Evolutionary conservation across 1,139 yeast species (phyloP).

Genomic region (Candida mesenterica): DNA sequence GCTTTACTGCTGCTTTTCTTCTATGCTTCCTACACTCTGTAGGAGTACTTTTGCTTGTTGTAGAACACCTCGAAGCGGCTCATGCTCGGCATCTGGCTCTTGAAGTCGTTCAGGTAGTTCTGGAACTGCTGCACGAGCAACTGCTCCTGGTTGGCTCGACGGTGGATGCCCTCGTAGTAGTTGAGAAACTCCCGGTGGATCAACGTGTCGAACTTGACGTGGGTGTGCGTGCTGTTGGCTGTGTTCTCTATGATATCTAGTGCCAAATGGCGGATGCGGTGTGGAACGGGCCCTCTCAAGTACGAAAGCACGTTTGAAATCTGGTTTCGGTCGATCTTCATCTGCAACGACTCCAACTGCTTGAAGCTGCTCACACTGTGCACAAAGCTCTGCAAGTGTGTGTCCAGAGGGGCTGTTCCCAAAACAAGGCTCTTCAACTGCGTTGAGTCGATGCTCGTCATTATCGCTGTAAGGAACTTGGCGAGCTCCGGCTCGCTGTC

Average conservation of each 20-base stretch:
- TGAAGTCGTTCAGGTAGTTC: conserved; percentile 12
- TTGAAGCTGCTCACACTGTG: neutral
- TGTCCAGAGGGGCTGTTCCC: neutral
- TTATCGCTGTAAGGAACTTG: conserved; percentile 3
- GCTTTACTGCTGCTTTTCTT: neutral
- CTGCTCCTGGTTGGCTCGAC: neutral
- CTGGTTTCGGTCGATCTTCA: conserved; percentile 4
- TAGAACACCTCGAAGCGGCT: conserved; percentile 6
- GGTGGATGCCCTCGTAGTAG: conserved; percentile 9
- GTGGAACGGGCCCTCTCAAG: conserved; percentile 1
- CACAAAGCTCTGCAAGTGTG: neutral
- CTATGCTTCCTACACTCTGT: neutral
- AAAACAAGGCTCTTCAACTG: conserved; percentile 1
- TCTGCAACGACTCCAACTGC: conserved; percentile 1
- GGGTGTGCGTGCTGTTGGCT: conserved; percentile 1
- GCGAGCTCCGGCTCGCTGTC: conserved; percentile 4
- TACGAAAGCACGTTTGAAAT: conserved; percentile 2
- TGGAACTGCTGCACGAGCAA: conserved; percentile 9
- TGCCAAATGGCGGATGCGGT: conserved; percentile 1
- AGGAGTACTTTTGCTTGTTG: conserved; percentile 3
- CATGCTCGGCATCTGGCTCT: conserved; percentile 2
- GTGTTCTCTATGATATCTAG: conserved; percentile 2
- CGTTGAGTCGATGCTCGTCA: conserved; percentile 1
- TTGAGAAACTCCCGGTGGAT: conserved; percentile 9
- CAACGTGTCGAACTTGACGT: conserved; percentile 8